Conservation (phyloP, 2,329 filamentous ascomycete species). For the Cladophialophora chaetospira region DNA sequence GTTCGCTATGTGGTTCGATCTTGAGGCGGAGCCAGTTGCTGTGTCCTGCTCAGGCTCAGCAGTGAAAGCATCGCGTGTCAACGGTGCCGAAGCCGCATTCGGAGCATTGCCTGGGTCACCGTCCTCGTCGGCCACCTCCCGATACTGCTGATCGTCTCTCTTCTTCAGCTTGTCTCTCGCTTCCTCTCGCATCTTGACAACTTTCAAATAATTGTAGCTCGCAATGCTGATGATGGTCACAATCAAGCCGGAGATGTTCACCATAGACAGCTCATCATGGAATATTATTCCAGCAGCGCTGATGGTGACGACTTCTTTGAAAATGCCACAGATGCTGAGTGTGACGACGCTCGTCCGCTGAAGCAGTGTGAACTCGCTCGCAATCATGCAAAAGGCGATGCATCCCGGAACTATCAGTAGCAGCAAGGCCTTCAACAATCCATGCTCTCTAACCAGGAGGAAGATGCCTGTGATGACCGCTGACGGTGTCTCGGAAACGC, state of each 20-base stretch:
- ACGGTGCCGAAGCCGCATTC: slow-evolving; percentile 13
- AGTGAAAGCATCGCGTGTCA: slow-evolving; percentile 17
- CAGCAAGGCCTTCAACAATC: slow-evolving; percentile 64
- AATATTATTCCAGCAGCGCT: slow-evolving; percentile 84
- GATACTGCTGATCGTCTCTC: slow-evolving; percentile 26
- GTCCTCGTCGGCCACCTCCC: slow-evolving; percentile 14
- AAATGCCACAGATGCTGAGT: slow-evolving; percentile 93
- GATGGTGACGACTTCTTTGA: slow-evolving; percentile 98
- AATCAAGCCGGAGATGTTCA: slow-evolving; percentile 86
- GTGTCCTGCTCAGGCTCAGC: slow-evolving; percentile 8
- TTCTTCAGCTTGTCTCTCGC: slow-evolving; percentile 53
- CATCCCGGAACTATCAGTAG: slow-evolving; percentile 87
- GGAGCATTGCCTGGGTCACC: not conserved
- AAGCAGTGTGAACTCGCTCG: slow-evolving; percentile 90
- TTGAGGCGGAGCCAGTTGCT: not conserved
- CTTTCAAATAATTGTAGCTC: slow-evolving; percentile 93
- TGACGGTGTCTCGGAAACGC: slow-evolving; percentile 79
- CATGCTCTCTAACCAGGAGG: slow-evolving; percentile 67
- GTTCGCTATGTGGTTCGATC: not conserved
- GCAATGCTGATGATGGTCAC: slow-evolving; percentile 85
- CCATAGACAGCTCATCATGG: slow-evolving; percentile 78
- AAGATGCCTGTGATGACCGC: slow-evolving; percentile 68
- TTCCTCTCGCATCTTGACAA: slow-evolving; percentile 81
- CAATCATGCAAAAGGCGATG: slow-evolving; percentile 95
- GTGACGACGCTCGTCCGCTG: slow-evolving; percentile 96